These are phyloP conservation scores for Penicillium sp. DNA, from an alignment of 2,329 filamentous ascomycete species.

Conservation along the genomic window DNA sequence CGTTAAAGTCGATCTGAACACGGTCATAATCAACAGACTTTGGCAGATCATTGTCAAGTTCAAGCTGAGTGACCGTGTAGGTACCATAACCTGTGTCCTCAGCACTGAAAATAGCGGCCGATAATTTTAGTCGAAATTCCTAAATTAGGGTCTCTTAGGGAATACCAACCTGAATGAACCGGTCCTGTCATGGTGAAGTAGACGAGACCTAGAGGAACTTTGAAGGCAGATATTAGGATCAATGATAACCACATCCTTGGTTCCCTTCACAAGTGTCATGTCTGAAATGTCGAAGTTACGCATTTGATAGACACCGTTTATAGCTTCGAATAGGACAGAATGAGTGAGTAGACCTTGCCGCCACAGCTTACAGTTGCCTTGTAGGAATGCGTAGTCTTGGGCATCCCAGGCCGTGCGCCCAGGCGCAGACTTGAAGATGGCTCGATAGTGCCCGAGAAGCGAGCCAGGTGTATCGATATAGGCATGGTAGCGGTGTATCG, in stretches of 20 bases:
- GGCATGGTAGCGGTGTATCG: not conserved
- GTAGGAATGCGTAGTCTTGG: slow-evolving; percentile 31
- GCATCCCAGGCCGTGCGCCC: slow-evolving; percentile 32
- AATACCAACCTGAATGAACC: no score
- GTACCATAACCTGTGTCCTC: no score
- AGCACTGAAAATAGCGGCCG: no score
- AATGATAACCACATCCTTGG: slow-evolving; percentile 34
- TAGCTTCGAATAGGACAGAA: slow-evolving; percentile 35
- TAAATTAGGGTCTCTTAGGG: no score
- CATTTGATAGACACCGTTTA: slow-evolving; percentile 39
- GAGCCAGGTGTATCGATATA: slow-evolving; percentile 3
- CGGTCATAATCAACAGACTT: no score
- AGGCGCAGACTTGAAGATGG: slow-evolving; percentile 14
- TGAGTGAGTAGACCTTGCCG: slow-evolving; percentile 30
- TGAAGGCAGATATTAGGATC: no score
- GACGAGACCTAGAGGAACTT: no score
- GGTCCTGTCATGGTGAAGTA: no score
- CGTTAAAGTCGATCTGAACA: no score
- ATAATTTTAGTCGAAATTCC: no score
- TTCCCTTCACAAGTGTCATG: slow-evolving; percentile 39
- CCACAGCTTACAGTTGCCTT: slow-evolving; percentile 29
- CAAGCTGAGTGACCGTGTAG: no score
- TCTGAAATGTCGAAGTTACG: slow-evolving; percentile 42
- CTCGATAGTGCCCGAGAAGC: slow-evolving; percentile 15
- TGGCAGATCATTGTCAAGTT: no score